Base-by-base conservation (phyloP, 1,139 yeast species). In the Diutina pseudorugosa region DNA sequence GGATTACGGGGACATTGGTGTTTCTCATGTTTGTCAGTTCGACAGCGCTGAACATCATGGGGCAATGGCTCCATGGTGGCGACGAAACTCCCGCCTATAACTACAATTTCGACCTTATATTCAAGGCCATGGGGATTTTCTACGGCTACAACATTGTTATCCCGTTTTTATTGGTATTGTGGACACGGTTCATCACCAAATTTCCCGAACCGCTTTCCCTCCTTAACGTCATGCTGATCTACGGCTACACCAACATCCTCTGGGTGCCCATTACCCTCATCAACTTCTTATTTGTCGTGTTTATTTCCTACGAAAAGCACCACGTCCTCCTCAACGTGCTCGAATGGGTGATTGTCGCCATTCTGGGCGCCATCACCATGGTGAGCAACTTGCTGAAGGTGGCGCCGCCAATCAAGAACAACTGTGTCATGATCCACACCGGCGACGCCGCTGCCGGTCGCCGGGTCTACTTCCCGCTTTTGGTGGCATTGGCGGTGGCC, bases 1-100 rank as follows among this genome's bases (percentile, higher is more conserved):
- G 96, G 96, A 81, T 88, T 50, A 84, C 90, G 12, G 88, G 89
- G 0, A 84, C 95, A 0, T 77, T 86, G 53, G 80, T 86, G 1
- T 82, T 85, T 57, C 71, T 82, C 47, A 72, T 87, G 65, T 88
- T 87, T 68, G 84, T 87, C 55, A 76, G 90, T 52, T 78, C 87
- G 42, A 85, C 95, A 0, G 77, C 75, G 1, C 65, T 76, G 16
- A 72, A 73, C 53, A 57, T 73, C 16, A 58, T 73, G 47, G 42
- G 73, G 63, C 60, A 78, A 70, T 60, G 87, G 86, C 54, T 72
- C 65, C 65, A 70, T 57, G 56, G 56, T 4, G 61, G 61, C 18
- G 56, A 70, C 62, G 58, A 69, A 27, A 70, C 75, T 9, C 69
- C 69, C 27, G 67, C 70, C 47, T 82, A 80, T 59, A 76, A 77